Evolutionary conservation across 768 basidiomycete genomes (phyloP).

Genomic region (Panaeolus cyanescens): DNA sequence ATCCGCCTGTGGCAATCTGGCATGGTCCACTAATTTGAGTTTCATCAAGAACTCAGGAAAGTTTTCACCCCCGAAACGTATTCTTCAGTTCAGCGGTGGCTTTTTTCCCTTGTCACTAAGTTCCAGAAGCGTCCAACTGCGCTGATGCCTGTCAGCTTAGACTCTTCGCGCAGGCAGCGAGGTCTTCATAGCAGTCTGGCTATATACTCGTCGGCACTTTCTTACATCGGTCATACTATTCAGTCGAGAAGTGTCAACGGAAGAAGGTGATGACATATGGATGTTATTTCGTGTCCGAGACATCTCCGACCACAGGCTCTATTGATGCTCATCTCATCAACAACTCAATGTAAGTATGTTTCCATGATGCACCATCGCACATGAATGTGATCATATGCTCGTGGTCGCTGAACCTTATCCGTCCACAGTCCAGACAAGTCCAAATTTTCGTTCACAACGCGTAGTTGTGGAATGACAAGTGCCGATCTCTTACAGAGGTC

Average conservation of each 20-base stretch:
- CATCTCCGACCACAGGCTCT: background rate
- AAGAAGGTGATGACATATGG: background rate
- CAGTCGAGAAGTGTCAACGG: background rate
- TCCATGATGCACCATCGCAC: background rate
- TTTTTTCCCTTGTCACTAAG: background rate
- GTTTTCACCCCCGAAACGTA: background rate
- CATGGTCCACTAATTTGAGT: conserved; percentile 1
- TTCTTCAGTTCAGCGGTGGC: background rate
- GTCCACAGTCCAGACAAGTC: background rate
- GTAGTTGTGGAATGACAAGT: background rate
- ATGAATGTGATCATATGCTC: background rate
- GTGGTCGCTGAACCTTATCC: conserved; percentile 1
- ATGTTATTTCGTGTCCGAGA: background rate
- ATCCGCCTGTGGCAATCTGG: background rate
- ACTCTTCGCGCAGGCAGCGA: background rate
- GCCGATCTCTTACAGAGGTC: background rate
- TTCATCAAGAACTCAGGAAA: background rate
- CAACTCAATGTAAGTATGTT: background rate
- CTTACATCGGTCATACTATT: background rate
- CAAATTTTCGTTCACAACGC: background rate
- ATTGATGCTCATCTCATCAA: background rate
- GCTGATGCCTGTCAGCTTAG: background rate
- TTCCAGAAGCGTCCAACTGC: background rate
- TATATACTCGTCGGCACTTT: background rate
- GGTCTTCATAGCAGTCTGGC: background rate